These are phyloP conservation scores for Sanghuangporus sanghuang DNA, from an alignment of 1,284 basidiomycete species.

Conservation along the genomic window DNA sequence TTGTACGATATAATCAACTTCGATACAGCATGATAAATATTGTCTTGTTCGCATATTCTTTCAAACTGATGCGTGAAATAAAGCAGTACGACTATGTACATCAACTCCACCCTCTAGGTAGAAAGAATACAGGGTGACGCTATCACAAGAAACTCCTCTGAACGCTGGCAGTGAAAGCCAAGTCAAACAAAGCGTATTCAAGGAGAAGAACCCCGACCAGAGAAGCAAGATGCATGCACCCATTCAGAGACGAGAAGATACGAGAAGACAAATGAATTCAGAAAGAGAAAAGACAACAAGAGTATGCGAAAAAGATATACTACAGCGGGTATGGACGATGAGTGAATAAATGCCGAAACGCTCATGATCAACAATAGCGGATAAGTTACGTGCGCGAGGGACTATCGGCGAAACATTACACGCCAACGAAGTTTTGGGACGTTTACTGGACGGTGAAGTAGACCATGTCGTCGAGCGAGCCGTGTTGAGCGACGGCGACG, in stretches of 20 bases:
- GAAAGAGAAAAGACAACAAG: neutral
- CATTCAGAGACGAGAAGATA: neutral
- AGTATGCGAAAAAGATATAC: neutral
- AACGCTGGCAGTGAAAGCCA: neutral
- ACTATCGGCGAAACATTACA: neutral
- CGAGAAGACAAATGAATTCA: neutral
- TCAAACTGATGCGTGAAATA: neutral
- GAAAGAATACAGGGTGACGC: neutral
- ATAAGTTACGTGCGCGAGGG: neutral
- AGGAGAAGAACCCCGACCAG: neutral
- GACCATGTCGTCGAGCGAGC: slow-evolving; percentile 53
- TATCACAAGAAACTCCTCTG: neutral
- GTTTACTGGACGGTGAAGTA: slow-evolving; percentile 46
- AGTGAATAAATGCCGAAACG: neutral
- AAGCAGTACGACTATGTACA: neutral
- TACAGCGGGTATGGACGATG: neutral
- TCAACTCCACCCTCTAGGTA: neutral
- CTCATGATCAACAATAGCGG: slow-evolving; percentile 3
- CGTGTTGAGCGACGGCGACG: slow-evolving; percentile 53
- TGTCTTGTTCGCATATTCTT: too few relatives aligned
- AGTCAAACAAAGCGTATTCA: neutral
- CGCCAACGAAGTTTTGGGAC: neutral
- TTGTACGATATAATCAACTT: too few relatives aligned
- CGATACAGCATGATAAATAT: too few relatives aligned
- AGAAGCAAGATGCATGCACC: neutral